phyloP scores from a whole-genome alignment of 1,139 yeast genomes.

The Candida glucosophila region DNA sequence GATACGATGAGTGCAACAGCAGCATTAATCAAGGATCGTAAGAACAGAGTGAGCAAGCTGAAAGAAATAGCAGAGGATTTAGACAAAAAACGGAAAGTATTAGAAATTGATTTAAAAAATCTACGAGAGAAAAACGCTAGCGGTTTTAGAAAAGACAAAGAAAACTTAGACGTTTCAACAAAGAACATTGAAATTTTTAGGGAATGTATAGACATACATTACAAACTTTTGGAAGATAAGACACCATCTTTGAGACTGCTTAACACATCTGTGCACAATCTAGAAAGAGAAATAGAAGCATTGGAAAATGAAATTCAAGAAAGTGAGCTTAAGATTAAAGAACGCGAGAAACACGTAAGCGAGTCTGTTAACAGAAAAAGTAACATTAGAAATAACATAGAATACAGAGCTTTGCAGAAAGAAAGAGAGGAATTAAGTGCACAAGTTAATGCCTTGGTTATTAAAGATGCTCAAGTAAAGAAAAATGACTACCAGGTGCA shows the following conservation, averaged over 20 bases:
- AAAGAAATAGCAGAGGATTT: slow-evolving; percentile 5
- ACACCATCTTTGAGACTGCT: slow-evolving; percentile 13
- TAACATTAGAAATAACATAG: slow-evolving; percentile 32
- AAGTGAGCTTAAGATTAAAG: slow-evolving; percentile 9
- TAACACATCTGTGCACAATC: slow-evolving; percentile 23
- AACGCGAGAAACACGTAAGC: slow-evolving; percentile 21
- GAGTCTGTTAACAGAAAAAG: slow-evolving; percentile 29
- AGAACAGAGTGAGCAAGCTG: slow-evolving; percentile 13
- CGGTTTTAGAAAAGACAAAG: not conserved
- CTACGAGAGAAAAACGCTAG: not conserved
- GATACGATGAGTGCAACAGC: slow-evolving; percentile 13
- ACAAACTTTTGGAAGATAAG: slow-evolving; percentile 7
- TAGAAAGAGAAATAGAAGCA: slow-evolving; percentile 13
- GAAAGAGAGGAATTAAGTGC: slow-evolving; percentile 21
- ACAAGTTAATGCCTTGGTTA: slow-evolving; percentile 26
- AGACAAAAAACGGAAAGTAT: slow-evolving; percentile 2
- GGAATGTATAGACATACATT: not conserved
- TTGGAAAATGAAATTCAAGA: slow-evolving; percentile 3
- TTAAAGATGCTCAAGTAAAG: slow-evolving; percentile 55
- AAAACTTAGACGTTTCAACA: slow-evolving; percentile 10
- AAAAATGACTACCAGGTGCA: slow-evolving; percentile 57
- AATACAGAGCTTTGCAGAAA: slow-evolving; percentile 20
- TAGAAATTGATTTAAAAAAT: slow-evolving; percentile 2
- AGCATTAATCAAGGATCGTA: slow-evolving; percentile 3
- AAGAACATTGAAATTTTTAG: not conserved